These are phyloP conservation scores for Chloranthus sessilifolius DNA, from an alignment of 164 flowering plant species.

Conservation along the genomic window DNA sequence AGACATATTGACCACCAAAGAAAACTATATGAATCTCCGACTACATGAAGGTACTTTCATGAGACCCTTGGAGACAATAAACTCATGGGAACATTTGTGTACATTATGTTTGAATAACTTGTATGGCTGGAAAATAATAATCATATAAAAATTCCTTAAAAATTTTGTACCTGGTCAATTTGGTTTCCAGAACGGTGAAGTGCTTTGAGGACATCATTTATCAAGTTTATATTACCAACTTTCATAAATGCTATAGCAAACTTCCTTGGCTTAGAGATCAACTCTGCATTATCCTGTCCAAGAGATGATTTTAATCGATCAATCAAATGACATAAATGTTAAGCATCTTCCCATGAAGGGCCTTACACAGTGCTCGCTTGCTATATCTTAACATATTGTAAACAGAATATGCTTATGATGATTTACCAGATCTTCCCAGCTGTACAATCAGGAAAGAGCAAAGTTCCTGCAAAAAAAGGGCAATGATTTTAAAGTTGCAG, in stretches of 20 bases:
- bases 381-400: slow-evolving; percentile 76
- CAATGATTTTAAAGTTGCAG: slow-evolving; percentile 4
- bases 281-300: slow-evolving; percentile 56
- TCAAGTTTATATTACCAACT: slow-evolving; percentile 65
- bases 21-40: no score
- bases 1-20: no score
- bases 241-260: slow-evolving; percentile 58
- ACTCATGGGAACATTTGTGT: no score
- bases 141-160: no score
- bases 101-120: no score
- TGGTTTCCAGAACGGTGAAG: slow-evolving; percentile 53
- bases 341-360: slow-evolving; percentile 71
- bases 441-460: slow-evolving; percentile 55
- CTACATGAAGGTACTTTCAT: no score
- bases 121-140: no score
- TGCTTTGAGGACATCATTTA: slow-evolving; percentile 77
- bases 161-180: slow-evolving; percentile 58
- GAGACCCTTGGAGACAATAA: no score
- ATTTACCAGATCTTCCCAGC: slow-evolving; percentile 63
- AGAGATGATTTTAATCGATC: no score
- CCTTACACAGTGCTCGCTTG: slow-evolving; percentile 59
- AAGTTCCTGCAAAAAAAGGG: slow-evolving; percentile 59
- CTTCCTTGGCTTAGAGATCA: slow-evolving; percentile 48
- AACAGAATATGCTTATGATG: slow-evolving; percentile 79
- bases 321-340: slow-evolving; percentile 69